Base-by-base conservation (phyloP, 2,329 filamentous ascomycete genomes). In the Cladophialophora exuberans region DNA sequence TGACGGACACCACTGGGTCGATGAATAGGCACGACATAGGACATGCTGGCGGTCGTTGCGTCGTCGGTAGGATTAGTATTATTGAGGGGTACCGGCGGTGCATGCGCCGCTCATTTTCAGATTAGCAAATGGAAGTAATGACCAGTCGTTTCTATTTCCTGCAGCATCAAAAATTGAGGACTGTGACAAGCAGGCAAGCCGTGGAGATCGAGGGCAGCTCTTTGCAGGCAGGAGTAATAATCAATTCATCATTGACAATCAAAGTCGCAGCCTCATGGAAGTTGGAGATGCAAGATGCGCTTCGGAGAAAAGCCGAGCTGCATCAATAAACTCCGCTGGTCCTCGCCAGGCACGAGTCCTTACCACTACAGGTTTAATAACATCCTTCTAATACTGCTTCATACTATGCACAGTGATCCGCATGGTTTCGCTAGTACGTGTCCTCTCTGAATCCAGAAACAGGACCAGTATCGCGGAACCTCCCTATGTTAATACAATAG, bases 1-100 rank as follows among this genome's bases (percentile, higher is more conserved):
- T 96, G 89, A 52, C 92, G 86, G 61, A 97, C 86, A 76, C 90
- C 96, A 71, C 90, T 97, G 20, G 94, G 88, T 65, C 86, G 83
- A 72, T 99, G 94, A 54, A 99, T 94, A 33, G 94, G 92, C 59
- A 90, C 91, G 67, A 99, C 79, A 72, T 97, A 99, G 48, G 94
- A 89, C 94, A 99, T 99, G 56, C 33, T 68, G 36, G 18, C 5
- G 23, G 10, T 38, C 20, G 15, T n/a, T 46, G 20, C 36, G 41
- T 31, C 22, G 18, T 30, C 10, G 42, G n/a, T 22, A 13, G 13
- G 36, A 17, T 22, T 11, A 18, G 10, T 6, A 10, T 43, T 4
- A 35, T 51, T 18, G 48, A 51, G 48, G 48, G 48, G 48, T 31
- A 18, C 18, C 1, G 9, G 18, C 26, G 13, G 38, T 33, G 26